A percentile compares a stretch with the other conserved stretches of the same genome.
Conservation (phyloP, 495 filamentous ascomycete species). For the Lasiosphaeria miniovina region DNA sequence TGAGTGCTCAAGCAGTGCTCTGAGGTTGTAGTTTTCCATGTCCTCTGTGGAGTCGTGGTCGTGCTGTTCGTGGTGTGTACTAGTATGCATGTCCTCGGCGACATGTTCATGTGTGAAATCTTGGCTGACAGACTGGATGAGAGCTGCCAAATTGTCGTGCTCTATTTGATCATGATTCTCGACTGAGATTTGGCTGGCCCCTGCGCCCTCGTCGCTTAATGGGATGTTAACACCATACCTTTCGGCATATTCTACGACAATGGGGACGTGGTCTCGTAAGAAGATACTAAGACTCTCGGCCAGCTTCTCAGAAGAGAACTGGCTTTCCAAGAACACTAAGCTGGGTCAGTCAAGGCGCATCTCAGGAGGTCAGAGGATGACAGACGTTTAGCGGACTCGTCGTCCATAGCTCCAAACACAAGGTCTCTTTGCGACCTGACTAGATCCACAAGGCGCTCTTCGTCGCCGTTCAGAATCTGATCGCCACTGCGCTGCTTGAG, state of each 20-base stretch:
- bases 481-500: slow-evolving; percentile 65
- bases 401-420: slow-evolving; percentile 58
- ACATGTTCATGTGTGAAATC: slow-evolving; percentile 13
- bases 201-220: slow-evolving; percentile 29
- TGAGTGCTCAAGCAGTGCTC: slow-evolving; percentile 28
- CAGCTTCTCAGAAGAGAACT: slow-evolving; percentile 80
- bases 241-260: slow-evolving; percentile 53
- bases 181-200: slow-evolving; percentile 14
- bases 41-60: slow-evolving; percentile 1
- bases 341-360: slow-evolving; percentile 23
- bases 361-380: not conserved
- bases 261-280: slow-evolving; percentile 70
- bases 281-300: slow-evolving; percentile 69
- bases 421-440: slow-evolving; percentile 63
- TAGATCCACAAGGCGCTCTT: slow-evolving; percentile 69
- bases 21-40: slow-evolving; percentile 18
- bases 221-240: slow-evolving; percentile 39
- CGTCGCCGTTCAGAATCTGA: slow-evolving; percentile 61
- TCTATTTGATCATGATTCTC: slow-evolving; percentile 23
- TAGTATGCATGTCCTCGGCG: slow-evolving; percentile 10
- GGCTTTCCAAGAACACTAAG: slow-evolving; percentile 59
- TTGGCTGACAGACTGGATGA: slow-evolving; percentile 25
- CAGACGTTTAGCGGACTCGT: slow-evolving; percentile 51
- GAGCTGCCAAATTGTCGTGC: slow-evolving; percentile 31
- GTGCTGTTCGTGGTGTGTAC: slow-evolving; percentile 3